These are phyloP conservation scores for Blastobotrys capitulatus DNA, from an alignment of 1,139 yeast species.

Conservation along the genomic window DNA sequence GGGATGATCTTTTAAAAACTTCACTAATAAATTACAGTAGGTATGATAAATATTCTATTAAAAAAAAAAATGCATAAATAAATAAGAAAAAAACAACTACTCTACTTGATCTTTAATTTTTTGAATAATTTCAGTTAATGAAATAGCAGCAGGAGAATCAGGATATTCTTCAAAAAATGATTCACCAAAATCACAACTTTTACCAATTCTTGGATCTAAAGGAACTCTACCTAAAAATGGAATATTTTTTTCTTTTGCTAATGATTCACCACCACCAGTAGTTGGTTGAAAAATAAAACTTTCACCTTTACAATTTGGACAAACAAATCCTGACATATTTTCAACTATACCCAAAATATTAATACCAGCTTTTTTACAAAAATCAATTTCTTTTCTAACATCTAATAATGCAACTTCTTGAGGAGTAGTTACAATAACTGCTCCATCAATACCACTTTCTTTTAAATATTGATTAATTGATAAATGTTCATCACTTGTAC, in stretches of 20 bases:
- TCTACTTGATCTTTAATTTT: slow-evolving; percentile 16
- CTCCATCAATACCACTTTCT: slow-evolving; percentile 93
- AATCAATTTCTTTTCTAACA: slow-evolving; percentile 93
- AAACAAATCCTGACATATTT: slow-evolving; percentile 97
- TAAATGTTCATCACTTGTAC: slow-evolving; percentile 95
- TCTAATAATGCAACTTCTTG: slow-evolving; percentile 95
- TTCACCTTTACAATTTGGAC: slow-evolving; percentile 89
- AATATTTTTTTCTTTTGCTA: slow-evolving; percentile 72
- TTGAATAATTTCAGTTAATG: slow-evolving; percentile 72
- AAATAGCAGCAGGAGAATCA: slow-evolving; percentile 89
- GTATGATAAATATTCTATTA: too few species aligned
- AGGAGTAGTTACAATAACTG: slow-evolving; percentile 91
- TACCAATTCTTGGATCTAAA: slow-evolving; percentile 90
- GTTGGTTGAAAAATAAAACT: slow-evolving; percentile 90
- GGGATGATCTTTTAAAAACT: too few species aligned
- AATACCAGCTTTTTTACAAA: slow-evolving; percentile 86
- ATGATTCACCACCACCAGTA: slow-evolving; percentile 88
- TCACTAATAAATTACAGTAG: too few species aligned
- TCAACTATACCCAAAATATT: slow-evolving; percentile 86
- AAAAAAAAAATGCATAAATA: too few species aligned
- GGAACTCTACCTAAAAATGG: slow-evolving; percentile 91
- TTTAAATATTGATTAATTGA: slow-evolving; percentile 83
- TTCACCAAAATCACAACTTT: slow-evolving; percentile 82
- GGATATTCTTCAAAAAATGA: slow-evolving; percentile 74
- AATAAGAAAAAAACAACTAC: not conserved